Base-by-base conservation (phyloP, 805 yeast genomes). In the Saccharomyces paradoxus region DNA sequence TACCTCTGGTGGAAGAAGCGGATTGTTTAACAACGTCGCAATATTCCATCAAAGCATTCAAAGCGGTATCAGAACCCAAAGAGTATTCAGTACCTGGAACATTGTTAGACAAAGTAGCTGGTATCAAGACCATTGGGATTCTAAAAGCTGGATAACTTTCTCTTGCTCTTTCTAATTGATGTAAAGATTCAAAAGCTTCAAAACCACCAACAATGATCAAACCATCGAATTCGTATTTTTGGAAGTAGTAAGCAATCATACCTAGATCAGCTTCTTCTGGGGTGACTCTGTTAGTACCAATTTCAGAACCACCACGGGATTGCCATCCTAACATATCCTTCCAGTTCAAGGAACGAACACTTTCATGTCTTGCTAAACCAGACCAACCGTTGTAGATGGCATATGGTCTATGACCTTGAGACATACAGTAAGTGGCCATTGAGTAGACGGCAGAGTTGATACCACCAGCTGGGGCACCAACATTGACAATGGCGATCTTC, bases 1-100 rank as follows among this genome's bases (percentile, higher is more conserved):
- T 77, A 63, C 86, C 81, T 76, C 92, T 78, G 1, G 90, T 80
- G 17, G 91, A 85, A 14, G 88, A 79, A 10, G 95, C 94, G 32
- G 86, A 79, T 69, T 87, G 91, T 63, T 85, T 84, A 50, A 86
- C 81, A n/a, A 83, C 81, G 66, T 86, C 92, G 76, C 90, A 85
- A 70, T 86, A 86, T 54, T 81, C 77, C 69, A 84, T 81, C 65
- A 86, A 74, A 44, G 84, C 77, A 67, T 86, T 86, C 67, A 86
- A 73, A 70, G 91, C 84, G 4, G 92, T 86, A 64, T 86, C 91
- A 47, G 85, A 73, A 51, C 92, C 92, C 53, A 86, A 68, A 0
- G 90, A 84, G 68, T 84, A 86, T 70, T 86, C 90, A 2, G 90
- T 82, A 57, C 91, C 92, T 47, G 92, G 92, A 55, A 86, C 91